These are phyloP conservation scores for Spatholobus suberectus DNA, from an alignment of 306 rosid species.

Conservation along the genomic window DNA sequence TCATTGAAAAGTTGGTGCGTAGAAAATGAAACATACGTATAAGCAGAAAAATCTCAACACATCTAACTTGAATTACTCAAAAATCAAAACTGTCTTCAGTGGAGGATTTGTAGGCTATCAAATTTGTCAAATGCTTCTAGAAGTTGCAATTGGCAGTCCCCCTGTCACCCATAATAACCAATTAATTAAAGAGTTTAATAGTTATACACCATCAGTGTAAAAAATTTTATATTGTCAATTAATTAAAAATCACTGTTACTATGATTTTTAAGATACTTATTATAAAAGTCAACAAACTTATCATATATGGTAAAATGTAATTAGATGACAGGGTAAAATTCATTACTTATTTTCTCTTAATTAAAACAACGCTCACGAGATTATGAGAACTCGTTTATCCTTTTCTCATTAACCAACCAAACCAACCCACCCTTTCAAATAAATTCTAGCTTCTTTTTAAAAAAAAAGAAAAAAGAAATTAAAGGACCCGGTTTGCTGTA, in stretches of 20 bases:
- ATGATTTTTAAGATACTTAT: no score
- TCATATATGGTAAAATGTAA: no score
- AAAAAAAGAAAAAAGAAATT: no score
- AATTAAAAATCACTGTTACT: no score
- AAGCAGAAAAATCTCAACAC: neutral
- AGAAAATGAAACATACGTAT: neutral
- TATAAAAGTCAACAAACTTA: no score
- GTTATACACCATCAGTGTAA: no score
- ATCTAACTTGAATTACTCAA: neutral
- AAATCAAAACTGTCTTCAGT: neutral
- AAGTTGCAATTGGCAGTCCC: neutral
- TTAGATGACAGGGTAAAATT: no score
- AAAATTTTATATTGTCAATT: no score
- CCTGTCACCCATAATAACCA: neutral
- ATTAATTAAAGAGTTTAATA: no score
- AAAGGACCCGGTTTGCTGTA: neutral
- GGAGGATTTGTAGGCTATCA: neutral
- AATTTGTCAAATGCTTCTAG: constrained; percentile 19
- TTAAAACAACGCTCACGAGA: no score
- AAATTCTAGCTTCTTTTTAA: no score
- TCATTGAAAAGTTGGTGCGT: neutral
- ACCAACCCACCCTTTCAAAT: neutral
- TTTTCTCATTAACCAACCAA: neutral
- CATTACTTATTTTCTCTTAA: no score
- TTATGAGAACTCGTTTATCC: neutral